Conservation (phyloP, 2,329 filamentous ascomycete genomes). For the Fusarium udum region DNA sequence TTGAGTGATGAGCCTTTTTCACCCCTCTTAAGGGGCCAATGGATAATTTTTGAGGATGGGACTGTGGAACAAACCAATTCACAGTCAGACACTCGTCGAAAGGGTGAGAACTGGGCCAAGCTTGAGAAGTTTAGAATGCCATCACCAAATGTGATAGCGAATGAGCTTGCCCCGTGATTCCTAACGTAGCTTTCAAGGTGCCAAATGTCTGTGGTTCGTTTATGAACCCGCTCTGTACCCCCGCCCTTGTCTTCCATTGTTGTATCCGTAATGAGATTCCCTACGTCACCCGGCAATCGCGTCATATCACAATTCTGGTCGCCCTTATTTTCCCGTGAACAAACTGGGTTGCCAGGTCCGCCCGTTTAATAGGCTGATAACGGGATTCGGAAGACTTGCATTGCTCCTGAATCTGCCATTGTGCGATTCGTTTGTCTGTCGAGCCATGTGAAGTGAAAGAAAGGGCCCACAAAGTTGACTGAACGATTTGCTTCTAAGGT, state of each 20-base stretch:
- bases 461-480: neutral
- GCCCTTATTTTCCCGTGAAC: conserved; percentile 23
- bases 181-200: conserved; percentile 12
- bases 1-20: conserved; percentile 15
- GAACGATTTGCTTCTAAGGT: neutral
- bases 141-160: conserved; percentile 7
- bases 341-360: conserved; percentile 12
- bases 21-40: neutral
- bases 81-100: conserved; percentile 10
- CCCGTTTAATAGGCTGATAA: neutral
- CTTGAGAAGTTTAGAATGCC: conserved; percentile 12
- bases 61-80: conserved; percentile 5
- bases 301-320: conserved; percentile 27
- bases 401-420: neutral
- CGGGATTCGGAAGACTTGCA: conserved; percentile 1
- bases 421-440: neutral
- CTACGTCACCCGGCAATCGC: conserved; percentile 41
- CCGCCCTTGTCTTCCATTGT: conserved; percentile 21
- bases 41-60: conserved; percentile 8
- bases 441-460: neutral
- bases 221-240: conserved; percentile 18
- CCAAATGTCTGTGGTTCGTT: conserved; percentile 7
- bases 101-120: neutral
- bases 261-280: conserved; percentile 25
- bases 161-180: conserved; percentile 12